Conservation (phyloP, 2,329 filamentous ascomycete species). For the Amesomyces nigricolor region DNA sequence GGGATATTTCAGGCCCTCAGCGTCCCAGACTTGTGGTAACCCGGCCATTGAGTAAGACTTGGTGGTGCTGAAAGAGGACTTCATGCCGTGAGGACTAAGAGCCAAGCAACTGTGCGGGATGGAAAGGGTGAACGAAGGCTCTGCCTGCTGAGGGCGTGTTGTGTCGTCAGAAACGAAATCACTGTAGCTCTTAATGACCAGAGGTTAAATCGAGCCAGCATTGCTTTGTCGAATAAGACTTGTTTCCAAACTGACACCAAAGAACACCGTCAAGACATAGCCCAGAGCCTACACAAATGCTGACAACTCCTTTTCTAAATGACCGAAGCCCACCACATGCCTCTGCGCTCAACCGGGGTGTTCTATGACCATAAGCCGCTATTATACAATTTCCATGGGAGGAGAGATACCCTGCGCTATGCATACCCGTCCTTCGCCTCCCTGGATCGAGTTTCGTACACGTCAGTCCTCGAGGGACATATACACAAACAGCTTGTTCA, state of each 20-base stretch:
- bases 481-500: slow-evolving; percentile 16
- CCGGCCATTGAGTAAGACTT: too few species aligned
- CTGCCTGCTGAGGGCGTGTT: too few species aligned
- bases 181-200: too few species aligned
- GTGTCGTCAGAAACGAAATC: too few species aligned
- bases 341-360: slow-evolving; percentile 21
- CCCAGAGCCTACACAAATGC: neutral
- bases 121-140: too few species aligned
- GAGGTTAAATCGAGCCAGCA: neutral
- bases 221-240: neutral
- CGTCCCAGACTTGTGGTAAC: too few species aligned
- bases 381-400: slow-evolving; percentile 45
- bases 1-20: too few species aligned
- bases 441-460: slow-evolving; percentile 22
- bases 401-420: slow-evolving; percentile 48
- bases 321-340: slow-evolving; percentile 17
- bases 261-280: neutral
- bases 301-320: slow-evolving; percentile 4
- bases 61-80: too few species aligned
- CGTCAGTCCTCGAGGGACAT: slow-evolving; percentile 9
- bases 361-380: slow-evolving; percentile 33
- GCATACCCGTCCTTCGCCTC: slow-evolving; percentile 23
- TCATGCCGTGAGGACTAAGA: too few species aligned
- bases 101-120: too few species aligned
- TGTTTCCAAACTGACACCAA: neutral